phyloP scores from a whole-genome alignment of 2,329 filamentous ascomycete species.

The Colletotrichum falcatum region DNA sequence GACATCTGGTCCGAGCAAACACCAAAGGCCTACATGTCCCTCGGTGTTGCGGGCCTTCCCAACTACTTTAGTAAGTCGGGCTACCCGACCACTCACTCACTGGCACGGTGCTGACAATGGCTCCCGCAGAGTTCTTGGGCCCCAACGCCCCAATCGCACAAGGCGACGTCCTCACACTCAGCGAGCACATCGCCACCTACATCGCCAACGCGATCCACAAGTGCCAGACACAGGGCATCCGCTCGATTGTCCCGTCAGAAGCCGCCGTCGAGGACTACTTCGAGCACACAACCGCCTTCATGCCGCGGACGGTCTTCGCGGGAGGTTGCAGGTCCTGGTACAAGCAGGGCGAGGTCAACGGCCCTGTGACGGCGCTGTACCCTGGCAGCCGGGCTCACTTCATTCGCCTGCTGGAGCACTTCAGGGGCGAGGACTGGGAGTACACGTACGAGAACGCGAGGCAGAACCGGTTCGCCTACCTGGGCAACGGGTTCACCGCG shows the following conservation, averaged over 20 bases:
- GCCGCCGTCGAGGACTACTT: constrained; percentile 63
- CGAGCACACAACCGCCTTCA: constrained; percentile 61
- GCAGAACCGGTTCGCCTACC: constrained; percentile 61
- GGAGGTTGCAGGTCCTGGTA: constrained; percentile 64
- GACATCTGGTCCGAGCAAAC: constrained; percentile 58
- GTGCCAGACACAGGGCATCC: constrained; percentile 63
- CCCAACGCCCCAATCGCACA: constrained; percentile 64
- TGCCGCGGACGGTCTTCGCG: constrained; percentile 66
- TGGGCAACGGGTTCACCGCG: constrained; percentile 65
- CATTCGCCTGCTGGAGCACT: constrained; percentile 63
- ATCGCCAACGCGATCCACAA: constrained; percentile 62
- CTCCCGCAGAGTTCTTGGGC: constrained; percentile 59
- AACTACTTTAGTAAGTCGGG: constrained; percentile 65
- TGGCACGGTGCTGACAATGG: constrained; percentile 4
- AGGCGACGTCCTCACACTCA: constrained; percentile 63
- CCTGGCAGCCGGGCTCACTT: constrained; percentile 65
- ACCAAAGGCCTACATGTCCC: constrained; percentile 66
- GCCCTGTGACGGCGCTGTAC: constrained; percentile 62
- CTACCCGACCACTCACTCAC: neutral
- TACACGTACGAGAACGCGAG: constrained; percentile 56
- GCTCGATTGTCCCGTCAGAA: constrained; percentile 58
- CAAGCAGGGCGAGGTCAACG: constrained; percentile 57
- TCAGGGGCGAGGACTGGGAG: constrained; percentile 66
- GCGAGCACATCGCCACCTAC: constrained; percentile 64
- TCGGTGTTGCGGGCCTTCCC: constrained; percentile 63